Evolutionary conservation across 1,139 yeast genomes (phyloP).

Genomic region (Scheffersomyces titani): DNA sequence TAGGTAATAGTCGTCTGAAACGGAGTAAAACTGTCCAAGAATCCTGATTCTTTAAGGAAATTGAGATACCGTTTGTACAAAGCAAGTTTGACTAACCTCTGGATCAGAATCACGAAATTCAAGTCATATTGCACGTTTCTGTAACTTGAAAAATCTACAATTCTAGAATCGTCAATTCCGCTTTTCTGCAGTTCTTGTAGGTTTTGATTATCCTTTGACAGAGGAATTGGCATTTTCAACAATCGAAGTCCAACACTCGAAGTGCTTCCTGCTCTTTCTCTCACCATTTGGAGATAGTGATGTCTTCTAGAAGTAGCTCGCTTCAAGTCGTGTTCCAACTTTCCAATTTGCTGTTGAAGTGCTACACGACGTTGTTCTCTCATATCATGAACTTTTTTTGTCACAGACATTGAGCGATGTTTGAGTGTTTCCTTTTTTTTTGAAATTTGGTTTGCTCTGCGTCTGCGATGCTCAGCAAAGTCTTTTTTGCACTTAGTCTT

Average conservation of each 20-base stretch:
- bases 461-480: not conserved
- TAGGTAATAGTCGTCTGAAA: constrained; percentile 8
- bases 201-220: not conserved
- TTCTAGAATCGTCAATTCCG: not conserved
- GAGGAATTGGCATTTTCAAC: not conserved
- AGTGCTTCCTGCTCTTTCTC: constrained; percentile 13
- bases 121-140: not conserved
- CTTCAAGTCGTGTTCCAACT: constrained; percentile 12
- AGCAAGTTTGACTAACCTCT: constrained; percentile 2
- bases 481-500: constrained; percentile 5
- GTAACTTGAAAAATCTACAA: not conserved
- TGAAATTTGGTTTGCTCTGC: not conserved
- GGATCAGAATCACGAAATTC: not conserved
- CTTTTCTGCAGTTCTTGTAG: not conserved
- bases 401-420: not conserved
- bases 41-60: constrained; percentile 6
- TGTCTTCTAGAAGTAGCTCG: constrained; percentile 20
- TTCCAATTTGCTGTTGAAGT: constrained; percentile 2
- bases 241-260: not conserved
- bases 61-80: constrained; percentile 8
- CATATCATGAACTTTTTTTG: not conserved
- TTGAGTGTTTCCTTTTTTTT: not conserved
- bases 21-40: constrained; percentile 8
- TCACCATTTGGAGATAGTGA: constrained; percentile 14
- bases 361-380: not conserved